Evolutionary conservation across 2,329 filamentous ascomycete species (phyloP).

Genomic region (Cercospora sp.): DNA sequence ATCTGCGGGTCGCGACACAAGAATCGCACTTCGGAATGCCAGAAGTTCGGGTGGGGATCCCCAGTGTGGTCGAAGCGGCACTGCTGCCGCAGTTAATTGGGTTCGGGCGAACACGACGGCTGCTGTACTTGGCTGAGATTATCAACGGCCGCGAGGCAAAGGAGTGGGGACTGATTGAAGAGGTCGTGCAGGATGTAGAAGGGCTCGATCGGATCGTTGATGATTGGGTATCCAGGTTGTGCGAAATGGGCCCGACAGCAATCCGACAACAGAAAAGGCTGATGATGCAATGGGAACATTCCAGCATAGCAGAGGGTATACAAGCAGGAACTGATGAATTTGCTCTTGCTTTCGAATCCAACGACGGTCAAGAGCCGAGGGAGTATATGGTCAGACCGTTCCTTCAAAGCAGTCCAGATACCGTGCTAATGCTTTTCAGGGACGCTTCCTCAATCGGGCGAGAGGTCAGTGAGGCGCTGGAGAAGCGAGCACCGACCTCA

Average conservation of each 20-base stretch:
- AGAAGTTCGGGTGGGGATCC: conserved; percentile 43
- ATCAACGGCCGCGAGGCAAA: conserved; percentile 38
- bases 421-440: not conserved
- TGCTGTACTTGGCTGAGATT: conserved; percentile 42
- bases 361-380: conserved; percentile 30
- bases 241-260: conserved; percentile 37
- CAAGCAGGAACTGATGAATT: conserved; percentile 33
- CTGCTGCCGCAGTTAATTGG: conserved; percentile 42
- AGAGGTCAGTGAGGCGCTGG: not conserved
- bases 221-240: conserved; percentile 36
- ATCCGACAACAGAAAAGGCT: conserved; percentile 40
- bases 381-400: conserved; percentile 27
- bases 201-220: conserved; percentile 38
- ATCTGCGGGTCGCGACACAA: conserved; percentile 40
- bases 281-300: conserved; percentile 33
- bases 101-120: conserved; percentile 40
- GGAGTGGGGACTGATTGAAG: conserved; percentile 42
- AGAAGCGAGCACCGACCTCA: not conserved
- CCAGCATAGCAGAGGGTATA: conserved; percentile 29
- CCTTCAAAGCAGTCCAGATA: not conserved
- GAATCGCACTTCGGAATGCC: conserved; percentile 43
- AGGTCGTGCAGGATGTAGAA: conserved; percentile 34
- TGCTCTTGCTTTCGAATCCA: conserved; percentile 20
- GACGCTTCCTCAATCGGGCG: not conserved
- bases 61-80: conserved; percentile 44